Evolutionary conservation across 306 rosid species (phyloP).

Genomic region (Rosa rugosa): DNA sequence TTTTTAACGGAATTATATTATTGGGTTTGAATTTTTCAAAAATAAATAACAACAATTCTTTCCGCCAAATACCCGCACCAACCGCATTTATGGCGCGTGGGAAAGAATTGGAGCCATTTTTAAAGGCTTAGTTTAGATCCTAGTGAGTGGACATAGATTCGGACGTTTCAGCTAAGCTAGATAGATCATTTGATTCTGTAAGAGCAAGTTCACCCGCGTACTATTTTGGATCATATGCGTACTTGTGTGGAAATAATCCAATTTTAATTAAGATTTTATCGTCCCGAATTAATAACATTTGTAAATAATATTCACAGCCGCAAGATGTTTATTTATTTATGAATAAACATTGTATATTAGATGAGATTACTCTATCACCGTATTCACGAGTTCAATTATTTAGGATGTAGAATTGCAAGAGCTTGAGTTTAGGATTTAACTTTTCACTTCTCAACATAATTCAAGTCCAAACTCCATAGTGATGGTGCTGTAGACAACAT

Average conservation of each 20-base stretch:
- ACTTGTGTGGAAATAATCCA: background rate
- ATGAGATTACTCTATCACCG: too few relatives aligned
- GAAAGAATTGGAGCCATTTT: background rate
- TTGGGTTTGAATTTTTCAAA: background rate
- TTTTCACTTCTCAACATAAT: background rate
- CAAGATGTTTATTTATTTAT: background rate
- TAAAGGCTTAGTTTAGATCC: background rate
- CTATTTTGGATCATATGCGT: background rate
- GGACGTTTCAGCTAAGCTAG: constrained; percentile 5
- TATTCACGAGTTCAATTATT: background rate
- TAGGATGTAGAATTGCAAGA: background rate
- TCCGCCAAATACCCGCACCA: background rate
- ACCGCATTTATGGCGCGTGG: background rate
- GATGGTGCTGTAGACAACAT: too few relatives aligned
- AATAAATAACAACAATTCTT: background rate
- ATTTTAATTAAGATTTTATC: too few relatives aligned
- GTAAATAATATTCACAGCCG: background rate
- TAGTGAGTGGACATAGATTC: background rate
- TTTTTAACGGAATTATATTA: background rate
- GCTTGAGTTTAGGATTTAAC: background rate
- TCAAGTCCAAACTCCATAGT: too few relatives aligned
- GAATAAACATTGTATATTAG: too few relatives aligned
- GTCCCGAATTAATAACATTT: background rate
- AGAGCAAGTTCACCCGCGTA: too few relatives aligned
- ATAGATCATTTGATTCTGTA: too few relatives aligned